phyloP scores from a whole-genome alignment of 148 eudicot genomes.

The Rhododendron kiyosumense region DNA sequence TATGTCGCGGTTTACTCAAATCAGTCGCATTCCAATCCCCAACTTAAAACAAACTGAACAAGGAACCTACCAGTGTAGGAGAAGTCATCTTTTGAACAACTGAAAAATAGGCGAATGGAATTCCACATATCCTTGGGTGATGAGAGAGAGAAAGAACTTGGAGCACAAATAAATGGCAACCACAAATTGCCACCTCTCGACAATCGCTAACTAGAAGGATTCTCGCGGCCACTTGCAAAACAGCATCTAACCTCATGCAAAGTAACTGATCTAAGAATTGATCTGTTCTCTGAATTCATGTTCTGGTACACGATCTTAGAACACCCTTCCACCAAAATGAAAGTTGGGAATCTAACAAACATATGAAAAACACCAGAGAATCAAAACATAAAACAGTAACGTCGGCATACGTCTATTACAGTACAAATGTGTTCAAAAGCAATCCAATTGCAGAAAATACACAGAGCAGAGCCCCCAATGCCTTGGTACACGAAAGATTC shows the following conservation, averaged over 20 bases:
- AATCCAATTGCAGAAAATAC: neutral
- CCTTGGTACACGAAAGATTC: conserved; percentile 5
- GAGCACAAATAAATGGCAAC: neutral
- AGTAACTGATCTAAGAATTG: neutral
- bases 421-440: neutral
- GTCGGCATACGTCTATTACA: neutral
- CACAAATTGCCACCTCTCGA: neutral
- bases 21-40: neutral
- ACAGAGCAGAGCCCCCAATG: conserved; percentile 3
- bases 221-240: neutral
- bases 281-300: neutral
- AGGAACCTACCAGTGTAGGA: neutral
- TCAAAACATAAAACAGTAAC: neutral
- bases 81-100: neutral
- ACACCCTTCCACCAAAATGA: neutral
- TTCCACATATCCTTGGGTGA: neutral
- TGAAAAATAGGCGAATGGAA: neutral
- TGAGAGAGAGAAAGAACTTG: neutral
- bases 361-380: too few relatives aligned
- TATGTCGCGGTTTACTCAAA: neutral
- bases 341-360: neutral
- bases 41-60: neutral
- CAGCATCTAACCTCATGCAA: neutral
- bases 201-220: neutral
- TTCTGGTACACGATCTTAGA: neutral